phyloP scores from a whole-genome alignment of 2,329 filamentous ascomycete genomes.

The Fusarium sp. region DNA sequence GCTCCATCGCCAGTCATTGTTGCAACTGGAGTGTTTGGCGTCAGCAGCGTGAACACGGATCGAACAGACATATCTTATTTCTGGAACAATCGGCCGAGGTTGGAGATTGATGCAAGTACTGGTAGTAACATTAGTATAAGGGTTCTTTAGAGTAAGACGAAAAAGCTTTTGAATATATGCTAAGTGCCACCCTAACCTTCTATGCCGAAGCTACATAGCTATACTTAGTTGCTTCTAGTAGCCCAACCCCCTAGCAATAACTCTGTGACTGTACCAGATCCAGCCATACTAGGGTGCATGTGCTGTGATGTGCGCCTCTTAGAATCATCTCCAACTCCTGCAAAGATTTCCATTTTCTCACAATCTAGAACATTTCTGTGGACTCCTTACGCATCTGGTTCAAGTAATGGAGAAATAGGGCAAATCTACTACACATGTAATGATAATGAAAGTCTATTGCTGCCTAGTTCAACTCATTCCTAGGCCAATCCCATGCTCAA shows the following conservation, averaged over 20 bases:
- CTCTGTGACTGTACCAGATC: no score
- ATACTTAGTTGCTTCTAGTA: no score
- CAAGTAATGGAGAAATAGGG: fast-evolving
- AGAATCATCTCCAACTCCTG: no score
- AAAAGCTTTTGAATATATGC: background rate
- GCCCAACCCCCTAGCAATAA: no score
- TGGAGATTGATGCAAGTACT: background rate
- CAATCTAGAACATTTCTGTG: no score
- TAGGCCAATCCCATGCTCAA: conserved; percentile 53
- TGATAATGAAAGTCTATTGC: background rate
- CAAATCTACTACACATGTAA: background rate
- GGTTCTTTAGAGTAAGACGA: background rate
- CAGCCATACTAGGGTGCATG: no score
- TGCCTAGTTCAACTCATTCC: no score
- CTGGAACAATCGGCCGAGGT: background rate
- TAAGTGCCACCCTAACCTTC: no score
- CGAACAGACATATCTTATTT: background rate
- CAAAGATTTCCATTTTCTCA: no score
- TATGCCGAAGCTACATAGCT: no score
- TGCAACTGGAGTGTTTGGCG: conserved; percentile 9
- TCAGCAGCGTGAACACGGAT: background rate
- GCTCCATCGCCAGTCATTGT: background rate
- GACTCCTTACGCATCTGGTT: no score
- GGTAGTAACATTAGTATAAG: background rate
- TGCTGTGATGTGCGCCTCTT: no score